A percentile compares a stretch with the other conserved stretches of the same genome.
phyloP scores from a whole-genome alignment of 352 stramenopile species.

The Phytophthora crassamura region DNA sequence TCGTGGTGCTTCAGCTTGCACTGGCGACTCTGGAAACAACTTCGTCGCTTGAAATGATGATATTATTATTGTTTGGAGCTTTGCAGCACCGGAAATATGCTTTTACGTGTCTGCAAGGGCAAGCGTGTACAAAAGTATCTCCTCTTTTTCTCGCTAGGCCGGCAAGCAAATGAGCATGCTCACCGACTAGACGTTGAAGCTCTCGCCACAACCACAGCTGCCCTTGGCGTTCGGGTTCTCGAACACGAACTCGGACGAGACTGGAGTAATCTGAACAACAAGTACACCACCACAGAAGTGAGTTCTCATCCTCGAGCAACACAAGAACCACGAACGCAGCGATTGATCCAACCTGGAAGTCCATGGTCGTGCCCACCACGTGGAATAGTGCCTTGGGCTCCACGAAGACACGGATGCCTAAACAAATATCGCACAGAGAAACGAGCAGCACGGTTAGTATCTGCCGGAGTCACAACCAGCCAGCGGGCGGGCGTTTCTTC shows the following conservation, averaged over 20 bases:
- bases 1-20: background rate
- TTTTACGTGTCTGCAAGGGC: conserved; percentile 11
- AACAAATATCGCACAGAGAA: conserved; percentile 5
- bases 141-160: conserved; percentile 10
- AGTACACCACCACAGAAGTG: background rate
- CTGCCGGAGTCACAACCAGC: background rate
- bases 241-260: conserved; percentile 99
- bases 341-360: conserved; percentile 85
- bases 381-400: conserved; percentile 99
- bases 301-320: background rate
- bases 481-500: background rate
- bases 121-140: conserved; percentile 19
- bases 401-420: conserved; percentile 97
- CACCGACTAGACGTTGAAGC: conserved; percentile 96
- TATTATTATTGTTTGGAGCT: conserved; percentile 44
- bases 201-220: conserved; percentile 98
- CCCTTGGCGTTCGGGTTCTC: conserved; percentile 99
- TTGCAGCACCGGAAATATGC: conserved; percentile 22
- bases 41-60: conserved; percentile 37
- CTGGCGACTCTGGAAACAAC: background rate
- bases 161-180: conserved; percentile 8
- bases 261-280: conserved; percentile 89
- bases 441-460: conserved; percentile 14
- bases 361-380: conserved; percentile 98
- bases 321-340: background rate